These are phyloP conservation scores for Fusarium sp. DNA, from an alignment of 2,329 filamentous ascomycete species.

Conservation along the genomic window DNA sequence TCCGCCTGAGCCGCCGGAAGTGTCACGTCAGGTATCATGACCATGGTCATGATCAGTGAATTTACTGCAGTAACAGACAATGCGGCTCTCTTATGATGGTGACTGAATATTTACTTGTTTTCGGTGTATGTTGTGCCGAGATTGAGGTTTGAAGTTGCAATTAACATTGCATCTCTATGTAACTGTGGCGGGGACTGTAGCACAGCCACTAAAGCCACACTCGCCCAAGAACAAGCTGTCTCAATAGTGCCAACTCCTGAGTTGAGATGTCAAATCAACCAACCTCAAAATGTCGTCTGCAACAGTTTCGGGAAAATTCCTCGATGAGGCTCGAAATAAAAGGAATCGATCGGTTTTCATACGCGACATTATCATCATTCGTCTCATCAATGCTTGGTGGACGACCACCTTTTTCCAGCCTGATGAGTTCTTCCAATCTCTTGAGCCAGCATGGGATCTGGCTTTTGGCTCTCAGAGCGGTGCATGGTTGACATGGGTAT, in stretches of 20 bases:
- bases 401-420: constrained; percentile 95
- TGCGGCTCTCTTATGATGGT: not conserved
- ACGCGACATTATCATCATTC: constrained; percentile 69
- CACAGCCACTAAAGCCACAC: constrained; percentile 4
- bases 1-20: constrained; percentile 19
- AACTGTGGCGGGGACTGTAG: not conserved
- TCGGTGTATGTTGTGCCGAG: not conserved
- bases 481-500: constrained; percentile 96
- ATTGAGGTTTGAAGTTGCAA: not conserved
- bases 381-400: constrained; percentile 81
- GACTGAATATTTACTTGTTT: not conserved
- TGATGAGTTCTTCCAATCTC: constrained; percentile 95
- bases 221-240: constrained; percentile 9
- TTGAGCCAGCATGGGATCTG: constrained; percentile 93
- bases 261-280: not conserved
- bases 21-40: not conserved
- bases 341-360: constrained; percentile 47
- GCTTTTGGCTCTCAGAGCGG: constrained; percentile 82
- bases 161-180: not conserved
- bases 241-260: constrained; percentile 1
- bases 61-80: not conserved
- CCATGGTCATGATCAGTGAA: not conserved
- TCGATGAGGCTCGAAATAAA: constrained; percentile 38
- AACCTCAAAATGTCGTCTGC: constrained; percentile 29
- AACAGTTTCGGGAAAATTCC: constrained; percentile 3